Evolutionary conservation across 2,329 filamentous ascomycete species (phyloP), one percentile per base, ranked within the genome.

Genomic region (Scedosporium apiospermum): DNA sequence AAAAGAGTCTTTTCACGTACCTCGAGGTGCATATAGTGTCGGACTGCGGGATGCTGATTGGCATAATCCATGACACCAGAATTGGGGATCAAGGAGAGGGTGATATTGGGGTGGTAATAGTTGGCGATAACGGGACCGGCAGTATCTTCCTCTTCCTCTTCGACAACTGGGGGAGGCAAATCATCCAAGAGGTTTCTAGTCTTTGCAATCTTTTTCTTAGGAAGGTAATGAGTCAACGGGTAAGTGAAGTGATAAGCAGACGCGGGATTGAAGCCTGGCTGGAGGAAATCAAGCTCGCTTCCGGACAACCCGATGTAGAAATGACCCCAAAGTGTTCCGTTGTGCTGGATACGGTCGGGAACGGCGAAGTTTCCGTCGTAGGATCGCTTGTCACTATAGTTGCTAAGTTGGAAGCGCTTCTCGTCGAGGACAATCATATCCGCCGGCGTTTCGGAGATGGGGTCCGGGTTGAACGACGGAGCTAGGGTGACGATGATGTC

Each of bases 91-190:
- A 98, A 86, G 5, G 92, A 90, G 65, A 99, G 80, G 60, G 90
- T 96, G 68, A 96, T 88, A 75, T 99, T 99, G 6, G 95, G 90
- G 75, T 99, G 95, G 73, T 97, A 99, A 78, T 93, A 96, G 62
- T 88, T 96, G 57, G 84, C 86, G 65, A 96, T 85, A 61, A 88
- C 79, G 9, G 63, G 63, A n/a, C 90, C 87, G 1, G 87, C 87
- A 63, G 82, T 78, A 66, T 83, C 80, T 18, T 78, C 77, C n/a
- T 80, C 79, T n/a, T 81, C 77, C 49, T 81, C 79, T 6, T 81
- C 78, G 14, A 76, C 75, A 1, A 71, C 72, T 3, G 65, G 59
- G 26, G 70, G 70, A 4, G 72, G 71, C 26, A 70, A 74, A 63
- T 79, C 80, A 21, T 84, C 83, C n/a, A 99, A 80, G 62, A 99